Evolutionary conservation across 495 filamentous ascomycete genomes (phyloP).

Genomic region (Neurospora pannonica): DNA sequence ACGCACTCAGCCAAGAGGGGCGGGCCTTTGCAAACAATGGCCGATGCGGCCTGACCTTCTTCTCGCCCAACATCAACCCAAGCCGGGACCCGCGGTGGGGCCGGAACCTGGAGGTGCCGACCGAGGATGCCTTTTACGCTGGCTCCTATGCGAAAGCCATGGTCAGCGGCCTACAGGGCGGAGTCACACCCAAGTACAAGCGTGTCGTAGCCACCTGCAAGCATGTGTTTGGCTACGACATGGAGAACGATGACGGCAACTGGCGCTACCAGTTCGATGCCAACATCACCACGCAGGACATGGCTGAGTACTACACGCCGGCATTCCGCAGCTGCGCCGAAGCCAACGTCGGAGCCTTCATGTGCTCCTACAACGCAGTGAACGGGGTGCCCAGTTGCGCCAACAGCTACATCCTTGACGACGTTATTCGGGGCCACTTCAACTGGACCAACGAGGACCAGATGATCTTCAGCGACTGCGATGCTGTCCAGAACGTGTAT

Average conservation of each 20-base stretch:
- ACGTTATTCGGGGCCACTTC: slow-evolving; percentile 28
- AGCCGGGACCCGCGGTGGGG: slow-evolving; percentile 38
- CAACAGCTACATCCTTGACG: slow-evolving; percentile 23
- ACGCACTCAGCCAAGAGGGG: slow-evolving; percentile 44
- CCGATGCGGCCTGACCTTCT: slow-evolving; percentile 45
- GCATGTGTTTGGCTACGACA: slow-evolving; percentile 53
- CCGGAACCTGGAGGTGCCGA: neutral
- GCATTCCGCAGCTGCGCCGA: slow-evolving; percentile 29
- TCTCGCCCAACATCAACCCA: slow-evolving; percentile 55
- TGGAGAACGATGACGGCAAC: slow-evolving; percentile 34
- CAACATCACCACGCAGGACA: slow-evolving; percentile 23
- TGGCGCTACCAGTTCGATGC: slow-evolving; percentile 23
- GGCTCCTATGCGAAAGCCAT: slow-evolving; percentile 38
- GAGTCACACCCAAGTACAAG: slow-evolving; percentile 6
- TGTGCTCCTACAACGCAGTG: slow-evolving; percentile 33
- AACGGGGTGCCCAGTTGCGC: slow-evolving; percentile 30
- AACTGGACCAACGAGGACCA: slow-evolving; percentile 20
- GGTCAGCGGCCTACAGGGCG: slow-evolving; percentile 50
- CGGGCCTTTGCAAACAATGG: slow-evolving; percentile 51
- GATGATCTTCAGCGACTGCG: slow-evolving; percentile 28
- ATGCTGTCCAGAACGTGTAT: slow-evolving; percentile 23
- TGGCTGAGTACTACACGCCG: slow-evolving; percentile 30
- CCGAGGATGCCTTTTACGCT: slow-evolving; percentile 28
- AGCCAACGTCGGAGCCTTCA: slow-evolving; percentile 28
- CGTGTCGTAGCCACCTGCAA: slow-evolving; percentile 54